Conservation (phyloP, 2,329 filamentous ascomycete genomes). For the Aspergillus viridinutans region DNA sequence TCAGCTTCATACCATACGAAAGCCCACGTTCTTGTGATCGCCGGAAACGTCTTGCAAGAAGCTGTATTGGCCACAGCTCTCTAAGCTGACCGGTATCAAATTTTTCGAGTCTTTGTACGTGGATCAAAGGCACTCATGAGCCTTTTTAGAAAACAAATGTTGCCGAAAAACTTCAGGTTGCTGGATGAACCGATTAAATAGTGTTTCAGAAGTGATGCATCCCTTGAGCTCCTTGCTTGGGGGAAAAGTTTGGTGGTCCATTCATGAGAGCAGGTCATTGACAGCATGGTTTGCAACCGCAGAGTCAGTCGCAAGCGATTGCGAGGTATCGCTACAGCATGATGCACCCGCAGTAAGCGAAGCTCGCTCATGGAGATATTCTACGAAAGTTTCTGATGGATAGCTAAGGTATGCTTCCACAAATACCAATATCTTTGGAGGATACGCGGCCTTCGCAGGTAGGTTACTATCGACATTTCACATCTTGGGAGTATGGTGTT, state of each 20-base stretch:
- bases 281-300: not conserved
- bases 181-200: slow-evolving; percentile 1
- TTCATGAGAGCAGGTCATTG: not conserved
- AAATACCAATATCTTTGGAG: no score
- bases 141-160: not conserved
- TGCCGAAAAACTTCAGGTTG: not conserved
- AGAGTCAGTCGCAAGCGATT: not conserved
- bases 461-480: not conserved
- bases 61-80: slow-evolving; percentile 2
- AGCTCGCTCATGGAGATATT: not conserved
- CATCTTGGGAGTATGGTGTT: not conserved
- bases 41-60: slow-evolving; percentile 3
- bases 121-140: not conserved
- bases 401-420: not conserved
- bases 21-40: slow-evolving; percentile 12
- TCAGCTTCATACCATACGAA: slow-evolving; percentile 7
- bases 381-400: not conserved
- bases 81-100: slow-evolving; percentile 6
- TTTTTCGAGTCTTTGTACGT: not conserved
- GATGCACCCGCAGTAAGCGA: not conserved
- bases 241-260: not conserved
- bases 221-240: not conserved
- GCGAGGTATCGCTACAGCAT: not conserved
- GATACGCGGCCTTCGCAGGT: no score
- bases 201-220: slow-evolving; percentile 2